Conservation (phyloP, 2,329 filamentous ascomycete genomes). For the Chaetomium strumarium region DNA sequence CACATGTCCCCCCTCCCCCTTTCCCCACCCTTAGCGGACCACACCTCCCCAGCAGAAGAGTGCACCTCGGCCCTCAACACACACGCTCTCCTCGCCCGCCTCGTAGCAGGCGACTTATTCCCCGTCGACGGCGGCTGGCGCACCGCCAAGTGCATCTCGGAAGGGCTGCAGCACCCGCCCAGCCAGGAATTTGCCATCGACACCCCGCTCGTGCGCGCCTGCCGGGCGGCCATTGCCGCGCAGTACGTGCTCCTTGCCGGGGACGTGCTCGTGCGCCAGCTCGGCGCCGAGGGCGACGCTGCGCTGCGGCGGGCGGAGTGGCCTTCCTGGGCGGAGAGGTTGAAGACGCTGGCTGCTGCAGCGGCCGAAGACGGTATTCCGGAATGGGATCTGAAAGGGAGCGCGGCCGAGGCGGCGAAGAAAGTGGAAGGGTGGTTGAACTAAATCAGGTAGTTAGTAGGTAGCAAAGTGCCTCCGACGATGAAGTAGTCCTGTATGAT, state of each 20-base stretch:
- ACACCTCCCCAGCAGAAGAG: background rate
- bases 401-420: background rate
- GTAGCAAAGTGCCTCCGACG: too few relatives aligned
- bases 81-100: background rate
- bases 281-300: background rate
- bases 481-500: too few relatives aligned
- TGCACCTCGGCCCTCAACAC: background rate
- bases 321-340: background rate
- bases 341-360: background rate
- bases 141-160: background rate
- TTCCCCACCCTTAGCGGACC: background rate
- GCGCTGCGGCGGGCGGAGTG: background rate
- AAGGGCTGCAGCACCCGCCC: background rate
- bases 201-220: background rate
- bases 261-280: background rate
- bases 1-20: background rate
- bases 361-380: background rate
- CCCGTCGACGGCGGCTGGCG: background rate
- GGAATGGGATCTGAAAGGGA: background rate
- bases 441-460: too few relatives aligned
- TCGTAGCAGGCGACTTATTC: background rate
- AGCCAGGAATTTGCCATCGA: background rate
- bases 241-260: background rate
- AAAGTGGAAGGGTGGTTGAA: background rate
- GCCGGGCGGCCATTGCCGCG: background rate